Percentiles rank a stretch among this genome's conserved stretches.
These are phyloP conservation scores for Hysterangium stoloniferum DNA, from an alignment of 768 basidiomycete species.

Conservation along the genomic window DNA sequence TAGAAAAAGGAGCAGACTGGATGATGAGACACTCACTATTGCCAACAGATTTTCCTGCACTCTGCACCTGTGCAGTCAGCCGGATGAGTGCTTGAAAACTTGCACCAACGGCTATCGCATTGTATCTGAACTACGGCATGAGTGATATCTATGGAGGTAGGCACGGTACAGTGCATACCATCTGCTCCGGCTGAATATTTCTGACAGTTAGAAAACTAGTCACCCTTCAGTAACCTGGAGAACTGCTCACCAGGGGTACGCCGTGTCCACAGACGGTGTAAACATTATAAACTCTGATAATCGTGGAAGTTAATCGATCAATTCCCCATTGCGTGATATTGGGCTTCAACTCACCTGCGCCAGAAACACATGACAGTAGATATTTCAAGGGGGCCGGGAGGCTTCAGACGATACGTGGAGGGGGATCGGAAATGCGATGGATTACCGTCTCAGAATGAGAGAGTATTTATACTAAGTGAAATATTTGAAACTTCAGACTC, in stretches of 20 bases:
- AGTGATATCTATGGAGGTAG: slow-evolving; percentile 10
- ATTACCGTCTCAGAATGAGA: not conserved
- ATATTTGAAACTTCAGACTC: not conserved
- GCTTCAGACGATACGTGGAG: slow-evolving; percentile 18
- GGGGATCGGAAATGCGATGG: not conserved
- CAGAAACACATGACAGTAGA: slow-evolving; percentile 52
- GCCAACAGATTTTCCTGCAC: slow-evolving; percentile 64
- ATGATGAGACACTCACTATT: slow-evolving; percentile 47
- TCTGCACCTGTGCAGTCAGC: slow-evolving; percentile 48
- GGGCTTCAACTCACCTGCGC: slow-evolving; percentile 49
- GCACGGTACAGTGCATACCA: slow-evolving; percentile 33
- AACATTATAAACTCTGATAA: slow-evolving; percentile 51
- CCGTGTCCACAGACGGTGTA: slow-evolving; percentile 52
- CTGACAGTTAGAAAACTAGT: no score
- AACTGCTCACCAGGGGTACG: slow-evolving; percentile 46
- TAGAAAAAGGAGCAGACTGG: slow-evolving; percentile 8
- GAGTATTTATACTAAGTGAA: not conserved
- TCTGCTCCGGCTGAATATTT: slow-evolving; percentile 49
- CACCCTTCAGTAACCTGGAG: no score
- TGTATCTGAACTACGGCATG: slow-evolving; percentile 40
- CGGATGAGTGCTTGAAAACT: slow-evolving; percentile 62
- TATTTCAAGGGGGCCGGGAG: slow-evolving; percentile 13
- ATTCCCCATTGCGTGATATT: slow-evolving; percentile 12
- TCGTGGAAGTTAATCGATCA: slow-evolving; percentile 16
- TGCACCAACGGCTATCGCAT: slow-evolving; percentile 60